Conservation (phyloP, 495 filamentous ascomycete species). For the Bathelium albidoporum region DNA sequence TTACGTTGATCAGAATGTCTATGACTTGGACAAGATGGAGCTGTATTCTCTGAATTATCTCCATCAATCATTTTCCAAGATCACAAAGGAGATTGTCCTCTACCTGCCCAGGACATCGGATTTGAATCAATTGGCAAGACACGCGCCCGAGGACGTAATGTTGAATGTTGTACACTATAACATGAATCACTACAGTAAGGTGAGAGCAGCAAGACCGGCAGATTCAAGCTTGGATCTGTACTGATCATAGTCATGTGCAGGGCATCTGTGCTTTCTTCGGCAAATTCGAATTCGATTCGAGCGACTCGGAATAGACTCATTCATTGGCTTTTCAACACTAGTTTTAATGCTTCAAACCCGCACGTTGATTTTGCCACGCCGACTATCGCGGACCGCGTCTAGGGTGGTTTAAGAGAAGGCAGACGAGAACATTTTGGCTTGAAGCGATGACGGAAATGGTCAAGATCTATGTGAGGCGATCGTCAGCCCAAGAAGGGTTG, state of each 20-base stretch:
- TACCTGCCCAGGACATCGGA: conserved; percentile 87
- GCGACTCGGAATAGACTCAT: too few relatives aligned
- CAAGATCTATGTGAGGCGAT: too few relatives aligned
- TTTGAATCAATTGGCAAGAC: conserved; percentile 65
- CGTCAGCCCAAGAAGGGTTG: too few relatives aligned
- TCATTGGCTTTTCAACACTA: too few relatives aligned
- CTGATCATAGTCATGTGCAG: conserved; percentile 13
- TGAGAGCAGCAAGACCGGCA: not conserved
- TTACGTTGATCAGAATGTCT: conserved; percentile 67
- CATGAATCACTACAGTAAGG: conserved; percentile 81
- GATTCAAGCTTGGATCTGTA: not conserved
- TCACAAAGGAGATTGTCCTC: conserved; percentile 51
- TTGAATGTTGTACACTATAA: conserved; percentile 82
- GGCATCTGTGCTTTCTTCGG: conserved; percentile 49
- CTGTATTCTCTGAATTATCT: conserved; percentile 65
- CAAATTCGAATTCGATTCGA: conserved; percentile 26
- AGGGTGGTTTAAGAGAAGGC: too few relatives aligned
- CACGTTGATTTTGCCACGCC: too few relatives aligned
- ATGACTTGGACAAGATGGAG: conserved; percentile 76
- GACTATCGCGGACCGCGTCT: too few relatives aligned
- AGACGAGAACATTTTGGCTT: too few relatives aligned
- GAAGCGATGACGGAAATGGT: too few relatives aligned
- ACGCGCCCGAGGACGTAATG: conserved; percentile 42
- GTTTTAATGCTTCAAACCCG: too few relatives aligned
- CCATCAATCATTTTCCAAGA: conserved; percentile 45